A percentile compares a stretch with the other conserved stretches of the same genome.
Evolutionary conservation across 176 grass and related monocot species (phyloP).

Genomic region (Avena insularis): DNA sequence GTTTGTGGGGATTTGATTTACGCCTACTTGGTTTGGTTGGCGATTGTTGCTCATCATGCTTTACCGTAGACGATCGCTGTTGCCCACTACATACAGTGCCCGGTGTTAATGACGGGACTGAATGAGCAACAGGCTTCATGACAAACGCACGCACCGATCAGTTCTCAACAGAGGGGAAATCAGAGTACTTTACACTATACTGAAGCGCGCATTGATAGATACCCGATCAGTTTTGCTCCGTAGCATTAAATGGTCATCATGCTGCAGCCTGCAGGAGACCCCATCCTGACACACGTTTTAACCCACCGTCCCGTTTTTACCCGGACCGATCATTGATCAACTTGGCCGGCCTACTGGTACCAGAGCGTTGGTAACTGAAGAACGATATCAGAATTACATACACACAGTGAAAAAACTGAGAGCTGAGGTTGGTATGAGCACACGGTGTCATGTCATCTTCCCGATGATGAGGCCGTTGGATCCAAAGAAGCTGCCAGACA

Average conservation of each 20-base stretch:
- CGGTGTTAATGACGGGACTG: not conserved
- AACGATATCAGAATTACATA: not conserved
- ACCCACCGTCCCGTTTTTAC: not conserved
- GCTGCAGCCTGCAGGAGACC: not conserved
- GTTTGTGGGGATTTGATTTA: no score
- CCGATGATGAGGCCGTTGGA: conserved; percentile 17
- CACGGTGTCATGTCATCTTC: not conserved
- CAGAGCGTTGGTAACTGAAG: not conserved
- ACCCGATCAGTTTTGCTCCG: not conserved
- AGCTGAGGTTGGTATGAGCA: not conserved
- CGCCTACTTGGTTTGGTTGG: no score
- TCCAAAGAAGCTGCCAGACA: conserved; percentile 7
- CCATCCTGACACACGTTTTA: conserved; percentile 5
- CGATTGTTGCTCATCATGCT: no score
- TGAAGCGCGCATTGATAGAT: conserved; percentile 16
- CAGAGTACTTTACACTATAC: not conserved
- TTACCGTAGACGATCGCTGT: no score
- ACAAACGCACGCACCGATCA: conserved; percentile 37
- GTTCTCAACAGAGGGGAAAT: conserved; percentile 2
- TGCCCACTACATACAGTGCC: no score
- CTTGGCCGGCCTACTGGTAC: not conserved
- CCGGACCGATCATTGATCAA: not conserved
- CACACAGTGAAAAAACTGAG: not conserved
- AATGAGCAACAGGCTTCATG: conserved; percentile 3
- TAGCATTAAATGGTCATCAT: not conserved